Evolutionary conservation across 805 yeast genomes (phyloP).

Genomic region (Allodekkera sacchari): DNA sequence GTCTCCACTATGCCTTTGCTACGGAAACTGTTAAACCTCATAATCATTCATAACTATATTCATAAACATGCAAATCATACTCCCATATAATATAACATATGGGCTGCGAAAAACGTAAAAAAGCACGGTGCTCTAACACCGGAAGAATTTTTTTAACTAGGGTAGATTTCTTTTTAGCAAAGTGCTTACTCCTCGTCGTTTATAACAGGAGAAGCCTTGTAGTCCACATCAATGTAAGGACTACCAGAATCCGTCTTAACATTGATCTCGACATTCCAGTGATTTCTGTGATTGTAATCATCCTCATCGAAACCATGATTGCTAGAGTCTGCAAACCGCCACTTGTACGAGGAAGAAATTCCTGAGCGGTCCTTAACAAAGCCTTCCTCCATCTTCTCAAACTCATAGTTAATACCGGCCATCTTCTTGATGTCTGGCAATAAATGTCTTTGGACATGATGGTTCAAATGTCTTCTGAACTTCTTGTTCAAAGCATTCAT

Average conservation of each 20-base stretch:
- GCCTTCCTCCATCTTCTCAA: slow-evolving; percentile 39
- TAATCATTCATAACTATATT: no score
- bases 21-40: no score
- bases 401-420: slow-evolving; percentile 41
- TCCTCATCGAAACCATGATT: slow-evolving; percentile 45
- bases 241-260: slow-evolving; percentile 59
- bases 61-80: no score
- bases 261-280: slow-evolving; percentile 56
- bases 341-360: slow-evolving; percentile 38
- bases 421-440: slow-evolving; percentile 55
- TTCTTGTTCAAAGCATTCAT: slow-evolving; percentile 65
- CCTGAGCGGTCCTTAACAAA: slow-evolving; percentile 35
- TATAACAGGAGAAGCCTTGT: slow-evolving; percentile 24
- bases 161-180: no score
- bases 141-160: no score
- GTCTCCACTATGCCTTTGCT: no score
- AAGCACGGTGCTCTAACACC: no score
- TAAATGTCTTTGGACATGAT: slow-evolving; percentile 65
- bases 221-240: slow-evolving; percentile 61
- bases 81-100: no score
- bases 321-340: slow-evolving; percentile 55
- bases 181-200: background rate
- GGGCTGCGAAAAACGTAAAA: no score
- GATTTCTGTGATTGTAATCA: slow-evolving; percentile 40
- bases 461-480: slow-evolving; percentile 66